Evolutionary conservation across 352 stramenopile genomes (phyloP), one percentile per base, ranked within the genome.

Genomic region (Phytophthora idaei): DNA sequence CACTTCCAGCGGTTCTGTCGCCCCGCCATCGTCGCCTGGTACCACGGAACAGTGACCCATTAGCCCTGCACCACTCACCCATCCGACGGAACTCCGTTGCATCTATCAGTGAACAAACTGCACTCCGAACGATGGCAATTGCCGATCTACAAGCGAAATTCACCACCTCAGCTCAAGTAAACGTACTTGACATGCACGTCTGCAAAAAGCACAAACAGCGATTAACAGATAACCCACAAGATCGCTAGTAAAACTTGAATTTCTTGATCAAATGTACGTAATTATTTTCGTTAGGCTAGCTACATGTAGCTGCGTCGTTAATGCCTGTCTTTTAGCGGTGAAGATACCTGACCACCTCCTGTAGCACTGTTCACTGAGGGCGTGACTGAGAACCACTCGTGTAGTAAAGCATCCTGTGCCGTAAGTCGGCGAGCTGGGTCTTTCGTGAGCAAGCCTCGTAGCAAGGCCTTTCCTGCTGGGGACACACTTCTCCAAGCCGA

Each of bases 401-500:
- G 90, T 14, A 73, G 54, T 29, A 94, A 77, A 31, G 90, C 92
- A 53, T 93, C 74, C 21, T 92, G 74, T 12, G 90, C 90, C 34
- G 89, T 95, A 34, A 97, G 72, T 4, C 92, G 78, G 45, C 83
- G 89, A 5, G 76, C 45, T 3, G 90, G 89, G 44, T 96, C 80
- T 64, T 97, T 97, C 1, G 85, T 95, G 3, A 98, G 74, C 67
- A 97, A 64, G 1, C 83, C 83, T 36, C 91, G 82, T 3, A 98
- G 61, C 29, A 97, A 67, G 2, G 80, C 47, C 57, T 93, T 93
- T 36, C 78, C 80, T 8, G 73, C 62, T 17, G 72, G 58, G 15
- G 87, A 93, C 7, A 95, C 76, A 27, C 57, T 81, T 63, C 66
- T 69, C 78, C 85, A 90, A 9, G 76, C 74, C 9, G 67, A 42